These are phyloP conservation scores for Neonectria hederae DNA, from an alignment of 2,329 filamentous ascomycete genomes.

Conservation along the genomic window DNA sequence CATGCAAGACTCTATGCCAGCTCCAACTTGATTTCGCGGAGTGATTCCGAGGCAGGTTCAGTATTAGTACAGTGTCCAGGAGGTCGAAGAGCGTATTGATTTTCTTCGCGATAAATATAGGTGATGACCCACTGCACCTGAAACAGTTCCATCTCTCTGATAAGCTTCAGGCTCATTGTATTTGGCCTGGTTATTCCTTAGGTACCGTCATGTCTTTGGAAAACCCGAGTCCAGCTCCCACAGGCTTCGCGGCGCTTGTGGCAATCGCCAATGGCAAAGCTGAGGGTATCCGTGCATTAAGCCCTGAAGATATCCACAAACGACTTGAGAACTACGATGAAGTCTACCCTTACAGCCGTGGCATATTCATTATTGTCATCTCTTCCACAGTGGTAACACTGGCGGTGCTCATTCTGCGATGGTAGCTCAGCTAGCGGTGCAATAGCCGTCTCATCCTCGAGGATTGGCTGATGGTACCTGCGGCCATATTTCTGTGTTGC, in stretches of 20 bases:
- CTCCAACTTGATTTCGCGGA: no score
- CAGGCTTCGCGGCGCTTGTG: neutral
- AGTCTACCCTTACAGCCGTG: neutral
- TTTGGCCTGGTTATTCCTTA: neutral
- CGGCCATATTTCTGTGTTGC: neutral
- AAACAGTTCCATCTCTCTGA: neutral
- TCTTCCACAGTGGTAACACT: neutral
- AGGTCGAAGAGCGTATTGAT: neutral
- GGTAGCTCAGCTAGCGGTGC: conserved; percentile 1
- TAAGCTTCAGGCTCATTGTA: neutral
- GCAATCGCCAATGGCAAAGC: conserved; percentile 1
- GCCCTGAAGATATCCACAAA: neutral
- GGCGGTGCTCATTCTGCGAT: neutral
- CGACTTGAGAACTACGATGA: neutral
- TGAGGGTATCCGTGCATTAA: conserved; percentile 1
- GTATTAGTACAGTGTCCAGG: neutral
- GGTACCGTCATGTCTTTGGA: neutral
- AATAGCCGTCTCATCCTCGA: neutral
- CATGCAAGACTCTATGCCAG: neutral
- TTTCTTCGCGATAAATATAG: neutral
- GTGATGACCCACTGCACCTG: neutral
- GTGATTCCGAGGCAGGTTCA: neutral
- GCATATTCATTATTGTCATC: neutral
- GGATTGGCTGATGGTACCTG: conserved; percentile 4
- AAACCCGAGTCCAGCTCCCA: neutral